A percentile compares a stretch with the other conserved stretches of the same genome.
These are phyloP conservation scores for Fusarium subtropicale DNA, from an alignment of 2,329 filamentous ascomycete species.

Conservation along the genomic window DNA sequence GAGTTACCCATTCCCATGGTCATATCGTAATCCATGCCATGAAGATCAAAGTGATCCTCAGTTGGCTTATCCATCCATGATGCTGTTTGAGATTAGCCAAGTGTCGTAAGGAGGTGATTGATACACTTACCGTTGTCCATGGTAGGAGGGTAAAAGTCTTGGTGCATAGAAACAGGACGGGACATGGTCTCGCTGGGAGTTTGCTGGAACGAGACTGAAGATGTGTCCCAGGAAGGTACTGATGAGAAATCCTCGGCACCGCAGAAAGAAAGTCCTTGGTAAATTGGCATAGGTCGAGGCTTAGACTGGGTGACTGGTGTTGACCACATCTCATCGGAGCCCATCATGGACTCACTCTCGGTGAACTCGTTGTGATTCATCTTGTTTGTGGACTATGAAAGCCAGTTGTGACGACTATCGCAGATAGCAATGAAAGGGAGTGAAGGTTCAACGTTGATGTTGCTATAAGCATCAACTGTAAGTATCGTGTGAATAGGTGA, in stretches of 20 bases:
- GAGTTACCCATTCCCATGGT: slow-evolving; percentile 70
- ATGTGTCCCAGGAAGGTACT: slow-evolving; percentile 68
- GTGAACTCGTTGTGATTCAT: slow-evolving; percentile 66
- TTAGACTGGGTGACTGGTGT: slow-evolving; percentile 65
- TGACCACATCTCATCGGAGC: slow-evolving; percentile 64
- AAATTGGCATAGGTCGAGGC: slow-evolving; percentile 68
- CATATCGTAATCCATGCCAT: slow-evolving; percentile 67
- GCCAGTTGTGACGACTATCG: slow-evolving; percentile 60
- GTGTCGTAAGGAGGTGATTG: background rate
- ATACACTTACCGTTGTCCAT: slow-evolving; percentile 62
- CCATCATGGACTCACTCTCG: slow-evolving; percentile 61
- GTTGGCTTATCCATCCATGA: slow-evolving; percentile 66
- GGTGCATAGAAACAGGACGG: slow-evolving; percentile 68
- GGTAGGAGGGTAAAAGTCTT: slow-evolving; percentile 66
- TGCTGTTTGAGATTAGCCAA: slow-evolving; percentile 42
- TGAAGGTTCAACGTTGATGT: slow-evolving; percentile 57
- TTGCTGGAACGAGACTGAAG: slow-evolving; percentile 63
- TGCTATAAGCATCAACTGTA: slow-evolving; percentile 43
- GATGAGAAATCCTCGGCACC: slow-evolving; percentile 64
- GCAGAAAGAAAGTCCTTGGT: slow-evolving; percentile 71
- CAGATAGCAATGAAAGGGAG: slow-evolving; percentile 59
- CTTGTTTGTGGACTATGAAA: slow-evolving; percentile 54
- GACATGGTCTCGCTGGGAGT: slow-evolving; percentile 64
- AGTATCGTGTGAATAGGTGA: slow-evolving; percentile 40
- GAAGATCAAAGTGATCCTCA: slow-evolving; percentile 68